phyloP scores from a whole-genome alignment of 164 flowering plant genomes.

The Magnolia kwangsiensis region DNA sequence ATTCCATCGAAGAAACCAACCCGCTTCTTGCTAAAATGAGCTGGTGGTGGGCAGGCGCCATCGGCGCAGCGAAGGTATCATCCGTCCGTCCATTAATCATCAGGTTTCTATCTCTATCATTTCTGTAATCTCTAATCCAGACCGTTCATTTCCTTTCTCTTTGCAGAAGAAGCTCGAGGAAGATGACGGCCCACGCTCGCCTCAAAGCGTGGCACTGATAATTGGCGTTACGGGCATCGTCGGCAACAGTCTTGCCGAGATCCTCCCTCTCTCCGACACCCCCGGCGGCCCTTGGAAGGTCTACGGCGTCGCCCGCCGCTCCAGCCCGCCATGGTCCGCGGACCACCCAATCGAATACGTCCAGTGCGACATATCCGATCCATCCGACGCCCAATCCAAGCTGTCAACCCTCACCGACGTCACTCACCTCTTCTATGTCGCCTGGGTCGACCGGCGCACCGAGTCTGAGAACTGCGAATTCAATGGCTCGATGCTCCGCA shows the following conservation, averaged over 20 bases:
- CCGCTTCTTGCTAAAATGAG: conserved; percentile 31
- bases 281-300: conserved; percentile 94
- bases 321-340: conserved; percentile 56
- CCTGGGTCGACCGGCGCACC: conserved; percentile 43
- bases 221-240: conserved; percentile 82
- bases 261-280: conserved; percentile 72
- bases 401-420: conserved; percentile 63
- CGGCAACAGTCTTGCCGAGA: conserved; percentile 91
- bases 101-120: background rate
- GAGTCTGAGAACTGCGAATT: conserved; percentile 49
- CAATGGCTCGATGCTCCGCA: conserved; percentile 59
- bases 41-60: conserved; percentile 82
- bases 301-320: conserved; percentile 74
- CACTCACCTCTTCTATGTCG: conserved; percentile 72
- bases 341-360: conserved; percentile 65
- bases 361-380: conserved; percentile 62
- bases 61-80: conserved; percentile 61
- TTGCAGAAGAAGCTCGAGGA: conserved; percentile 56
- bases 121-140: too few relatives aligned
- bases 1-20: too few relatives aligned
- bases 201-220: conserved; percentile 61
- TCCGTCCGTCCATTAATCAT: background rate
- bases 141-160: background rate
- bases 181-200: conserved; percentile 36
- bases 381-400: conserved; percentile 38